These are phyloP conservation scores for Penicillium steckii DNA, from an alignment of 495 filamentous ascomycete genomes.

Conservation along the genomic window DNA sequence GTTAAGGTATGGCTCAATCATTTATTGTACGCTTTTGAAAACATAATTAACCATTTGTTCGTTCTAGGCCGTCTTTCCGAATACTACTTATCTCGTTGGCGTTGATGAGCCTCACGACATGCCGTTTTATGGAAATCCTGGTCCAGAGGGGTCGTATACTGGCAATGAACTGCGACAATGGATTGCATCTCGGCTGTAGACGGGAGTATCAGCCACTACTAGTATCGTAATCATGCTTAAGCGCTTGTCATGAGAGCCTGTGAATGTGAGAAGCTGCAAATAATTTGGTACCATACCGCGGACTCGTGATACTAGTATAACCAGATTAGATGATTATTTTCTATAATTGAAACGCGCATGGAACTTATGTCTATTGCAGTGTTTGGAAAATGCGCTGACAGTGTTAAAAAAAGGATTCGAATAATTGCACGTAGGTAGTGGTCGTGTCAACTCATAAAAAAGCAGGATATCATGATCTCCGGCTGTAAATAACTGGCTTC, in stretches of 20 bases:
- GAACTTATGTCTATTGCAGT: neutral
- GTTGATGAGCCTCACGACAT: conserved; percentile 36
- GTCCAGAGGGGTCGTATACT: conserved; percentile 23
- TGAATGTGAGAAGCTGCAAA: neutral
- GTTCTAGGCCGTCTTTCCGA: conserved; percentile 31
- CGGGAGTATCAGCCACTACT: neutral
- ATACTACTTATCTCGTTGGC: conserved; percentile 32
- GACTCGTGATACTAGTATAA: neutral
- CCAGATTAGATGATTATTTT: neutral
- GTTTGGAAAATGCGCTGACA: neutral
- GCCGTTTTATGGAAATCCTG: conserved; percentile 25
- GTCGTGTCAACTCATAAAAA: conserved; percentile 33
- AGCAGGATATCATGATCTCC: conserved; percentile 21
- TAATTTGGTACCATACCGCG: neutral
- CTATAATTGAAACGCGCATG: neutral
- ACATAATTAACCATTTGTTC: neutral
- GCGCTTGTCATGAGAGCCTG: neutral
- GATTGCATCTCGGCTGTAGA: conserved; percentile 31
- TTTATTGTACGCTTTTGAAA: neutral
- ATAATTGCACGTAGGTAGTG: conserved; percentile 16
- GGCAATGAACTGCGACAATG: conserved; percentile 28
- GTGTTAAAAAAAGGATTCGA: conserved; percentile 9
- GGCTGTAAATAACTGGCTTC: conserved; percentile 23
- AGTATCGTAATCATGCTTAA: neutral
- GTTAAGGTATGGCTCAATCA: conserved; percentile 33